Conservation (phyloP, 2,329 filamentous ascomycete genomes). For the Alternaria sp. region DNA sequence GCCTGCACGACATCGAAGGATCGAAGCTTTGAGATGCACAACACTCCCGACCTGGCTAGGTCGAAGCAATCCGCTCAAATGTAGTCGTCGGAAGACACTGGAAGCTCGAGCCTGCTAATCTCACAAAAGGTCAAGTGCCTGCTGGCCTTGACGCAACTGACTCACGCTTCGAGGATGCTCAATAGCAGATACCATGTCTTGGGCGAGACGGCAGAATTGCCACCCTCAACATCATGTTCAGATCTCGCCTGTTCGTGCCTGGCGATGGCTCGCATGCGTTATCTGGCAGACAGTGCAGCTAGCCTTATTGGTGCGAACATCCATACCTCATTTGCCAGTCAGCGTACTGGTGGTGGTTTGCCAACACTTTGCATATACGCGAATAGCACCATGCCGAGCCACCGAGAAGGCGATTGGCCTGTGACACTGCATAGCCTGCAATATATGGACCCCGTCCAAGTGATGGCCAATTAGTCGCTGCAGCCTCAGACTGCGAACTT, state of each 20-base stretch:
- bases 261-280: conserved; percentile 2
- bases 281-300: conserved; percentile 3
- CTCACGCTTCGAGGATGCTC: conserved; percentile 1
- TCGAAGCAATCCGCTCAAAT: conserved; percentile 7
- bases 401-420: conserved; percentile 1
- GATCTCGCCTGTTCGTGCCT: conserved; percentile 5
- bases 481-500: conserved; percentile 5
- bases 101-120: not conserved
- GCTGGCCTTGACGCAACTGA: not conserved
- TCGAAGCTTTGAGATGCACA: conserved; percentile 16
- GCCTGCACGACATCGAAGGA: conserved; percentile 21
- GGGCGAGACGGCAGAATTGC: not conserved
- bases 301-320: conserved; percentile 6
- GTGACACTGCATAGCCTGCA: not conserved
- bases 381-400: not conserved
- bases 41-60: conserved; percentile 10
- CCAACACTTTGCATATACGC: conserved; percentile 8
- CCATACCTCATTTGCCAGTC: conserved; percentile 4
- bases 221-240: conserved; percentile 7
- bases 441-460: not conserved
- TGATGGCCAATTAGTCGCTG: not conserved
- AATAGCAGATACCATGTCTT: not conserved
- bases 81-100: conserved; percentile 1
- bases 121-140: not conserved
- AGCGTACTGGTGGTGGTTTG: conserved; percentile 1